Evolutionary conservation across 78 protist genomes (phyloP), one percentile per base, ranked within the genome.

Genomic region (Monosiga brevicollis): DNA sequence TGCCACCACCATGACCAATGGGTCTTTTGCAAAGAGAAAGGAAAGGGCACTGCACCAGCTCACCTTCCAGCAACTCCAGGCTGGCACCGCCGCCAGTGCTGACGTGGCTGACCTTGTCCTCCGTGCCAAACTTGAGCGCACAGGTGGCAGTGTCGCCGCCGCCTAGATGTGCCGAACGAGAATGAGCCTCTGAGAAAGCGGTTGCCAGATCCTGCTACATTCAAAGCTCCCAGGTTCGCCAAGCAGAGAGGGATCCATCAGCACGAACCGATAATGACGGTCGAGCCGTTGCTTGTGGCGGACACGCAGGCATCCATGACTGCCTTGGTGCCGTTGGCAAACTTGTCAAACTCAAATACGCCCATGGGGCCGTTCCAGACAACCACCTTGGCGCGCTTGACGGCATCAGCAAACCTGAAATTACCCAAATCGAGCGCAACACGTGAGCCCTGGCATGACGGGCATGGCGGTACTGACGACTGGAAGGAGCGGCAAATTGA

Each of bases 71-170:
- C 36, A 98, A 94, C 91, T 98, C 99, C 41, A 99, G 94, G 25
- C 97, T 91, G 26, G 99, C 99, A 49, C 99, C 99, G 42, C 99
- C 99, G 25, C 99, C 99, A 43, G 99, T 98, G 39, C 91, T 80
- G 35, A 95, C 94, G 86, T 95, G 98, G 81, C 88, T 49, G 36
- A 97, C 92, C 86, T 94, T 87, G 80, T 94, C 95, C 40, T 81
- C 94, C 29, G 93, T 80, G 42, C 91, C 92, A 34, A 84, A 88
- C 86, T 90, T 87, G 86, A 86, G 90, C 15, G 92, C 95, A 81
- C 95, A 90, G 0, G 99, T 93, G 34, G 95, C 99, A 2, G 99
- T 91, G 93, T 99, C 99, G 11, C 99, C 99, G 42, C 99, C 99
- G 1, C 98, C 90, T 24, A 80, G 35, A 49, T 20, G 9, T 49